A percentile compares a stretch with the other conserved stretches of the same genome.
phyloP scores from a whole-genome alignment of 495 filamentous ascomycete species.

The Talaromyces ruber region DNA sequence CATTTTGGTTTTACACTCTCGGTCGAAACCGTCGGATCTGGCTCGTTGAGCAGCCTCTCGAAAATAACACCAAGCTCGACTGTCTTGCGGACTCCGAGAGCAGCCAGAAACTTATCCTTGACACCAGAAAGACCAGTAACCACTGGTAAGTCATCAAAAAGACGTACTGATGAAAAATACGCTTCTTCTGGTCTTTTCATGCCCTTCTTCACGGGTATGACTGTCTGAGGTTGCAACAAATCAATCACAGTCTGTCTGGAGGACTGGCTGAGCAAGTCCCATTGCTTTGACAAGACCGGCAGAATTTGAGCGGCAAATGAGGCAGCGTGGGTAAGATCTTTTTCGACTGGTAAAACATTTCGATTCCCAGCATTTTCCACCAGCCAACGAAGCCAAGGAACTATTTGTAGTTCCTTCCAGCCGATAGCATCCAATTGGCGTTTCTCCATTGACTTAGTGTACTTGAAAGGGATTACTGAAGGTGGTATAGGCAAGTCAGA shows the following conservation, averaged over 20 bases:
- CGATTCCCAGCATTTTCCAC: conserved; percentile 50
- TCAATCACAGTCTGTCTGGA: conserved; percentile 57
- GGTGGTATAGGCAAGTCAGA: conserved; percentile 78
- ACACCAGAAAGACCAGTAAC: conserved; percentile 64
- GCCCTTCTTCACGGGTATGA: conserved; percentile 86
- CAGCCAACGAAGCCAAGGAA: conserved; percentile 76
- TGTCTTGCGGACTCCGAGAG: conserved; percentile 73
- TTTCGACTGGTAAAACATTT: conserved; percentile 31
- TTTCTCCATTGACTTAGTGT: conserved; percentile 54
- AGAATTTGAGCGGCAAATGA: conserved; percentile 74
- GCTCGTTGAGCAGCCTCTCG: conserved; percentile 60
- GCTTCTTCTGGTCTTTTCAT: conserved; percentile 83
- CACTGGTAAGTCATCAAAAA: conserved; percentile 88
- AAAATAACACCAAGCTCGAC: conserved; percentile 92
- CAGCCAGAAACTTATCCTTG: conserved; percentile 80
- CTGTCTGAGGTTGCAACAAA: conserved; percentile 54
- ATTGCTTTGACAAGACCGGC: conserved; percentile 72
- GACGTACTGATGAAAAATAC: conserved; percentile 85
- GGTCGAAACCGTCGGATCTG: conserved; percentile 32
- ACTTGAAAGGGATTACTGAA: conserved; percentile 70
- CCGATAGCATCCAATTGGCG: conserved; percentile 66
- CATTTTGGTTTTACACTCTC: conserved; percentile 47
- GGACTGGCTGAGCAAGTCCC: conserved; percentile 61
- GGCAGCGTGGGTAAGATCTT: conserved; percentile 61
- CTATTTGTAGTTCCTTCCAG: conserved; percentile 73